Percentiles rank a stretch among this genome's conserved stretches.
These are phyloP conservation scores for Huiozyma naganishii DNA, from an alignment of 805 yeast species.

Conservation along the genomic window DNA sequence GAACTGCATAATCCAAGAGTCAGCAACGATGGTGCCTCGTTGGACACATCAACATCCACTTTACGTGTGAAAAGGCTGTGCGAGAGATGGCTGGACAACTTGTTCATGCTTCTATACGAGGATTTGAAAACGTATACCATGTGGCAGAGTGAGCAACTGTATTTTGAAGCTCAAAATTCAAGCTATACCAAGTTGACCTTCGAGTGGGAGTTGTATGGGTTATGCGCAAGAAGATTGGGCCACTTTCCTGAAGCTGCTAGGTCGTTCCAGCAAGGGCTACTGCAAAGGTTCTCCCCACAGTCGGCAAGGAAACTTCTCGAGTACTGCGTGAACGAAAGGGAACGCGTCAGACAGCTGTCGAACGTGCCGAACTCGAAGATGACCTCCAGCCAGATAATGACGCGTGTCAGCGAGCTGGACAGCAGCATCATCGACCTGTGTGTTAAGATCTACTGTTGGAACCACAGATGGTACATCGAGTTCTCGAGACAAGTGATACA, in stretches of 20 bases:
- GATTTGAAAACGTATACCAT: slow-evolving; percentile 75
- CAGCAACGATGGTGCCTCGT: slow-evolving; percentile 1
- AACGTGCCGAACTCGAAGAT: slow-evolving; percentile 15
- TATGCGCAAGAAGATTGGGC: slow-evolving; percentile 73
- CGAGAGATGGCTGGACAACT: slow-evolving; percentile 70
- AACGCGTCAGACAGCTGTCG: slow-evolving; percentile 15
- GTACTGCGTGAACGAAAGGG: slow-evolving; percentile 45
- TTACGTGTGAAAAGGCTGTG: slow-evolving; percentile 57
- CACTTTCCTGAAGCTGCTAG: slow-evolving; percentile 79
- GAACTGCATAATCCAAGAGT: slow-evolving; percentile 4
- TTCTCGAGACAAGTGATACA: slow-evolving; percentile 62
- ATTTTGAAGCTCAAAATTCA: slow-evolving; percentile 79
- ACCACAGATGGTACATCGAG: slow-evolving; percentile 94
- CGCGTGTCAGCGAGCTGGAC: slow-evolving; percentile 29
- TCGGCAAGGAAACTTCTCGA: slow-evolving; percentile 65
- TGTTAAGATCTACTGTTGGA: slow-evolving; percentile 88
- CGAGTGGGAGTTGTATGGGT: slow-evolving; percentile 90
- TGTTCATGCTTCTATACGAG: slow-evolving; percentile 60
- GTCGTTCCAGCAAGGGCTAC: slow-evolving; percentile 68
- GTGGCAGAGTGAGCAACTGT: slow-evolving; percentile 88
- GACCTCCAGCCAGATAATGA: slow-evolving; percentile 27
- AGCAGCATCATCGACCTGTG: slow-evolving; percentile 53
- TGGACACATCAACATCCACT: slow-evolving; percentile 4
- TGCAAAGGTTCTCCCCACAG: slow-evolving; percentile 67
- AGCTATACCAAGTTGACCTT: slow-evolving; percentile 65